These are phyloP conservation scores for Coleophoma eucalyptorum DNA, from an alignment of 2,329 filamentous ascomycete genomes.

Conservation along the genomic window DNA sequence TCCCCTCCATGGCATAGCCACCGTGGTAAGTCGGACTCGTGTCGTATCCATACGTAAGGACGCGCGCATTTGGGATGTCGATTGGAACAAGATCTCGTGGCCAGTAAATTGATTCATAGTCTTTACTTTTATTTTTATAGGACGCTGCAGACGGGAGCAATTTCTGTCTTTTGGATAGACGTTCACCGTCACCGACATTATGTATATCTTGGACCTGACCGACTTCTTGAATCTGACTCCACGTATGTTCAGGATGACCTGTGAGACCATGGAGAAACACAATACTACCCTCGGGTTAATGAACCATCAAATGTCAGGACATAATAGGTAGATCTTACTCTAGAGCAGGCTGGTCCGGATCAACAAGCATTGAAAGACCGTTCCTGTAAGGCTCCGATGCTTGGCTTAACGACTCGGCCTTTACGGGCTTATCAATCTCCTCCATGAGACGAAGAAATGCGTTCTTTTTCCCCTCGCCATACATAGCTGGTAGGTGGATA, in stretches of 20 bases:
- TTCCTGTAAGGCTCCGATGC: too few relatives aligned
- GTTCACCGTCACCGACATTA: background rate
- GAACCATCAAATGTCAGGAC: too few relatives aligned
- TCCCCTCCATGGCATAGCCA: background rate
- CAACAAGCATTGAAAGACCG: too few relatives aligned
- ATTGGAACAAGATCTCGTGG: background rate
- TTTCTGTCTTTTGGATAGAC: too few relatives aligned
- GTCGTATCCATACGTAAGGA: constrained; percentile 24
- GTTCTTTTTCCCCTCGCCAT: background rate
- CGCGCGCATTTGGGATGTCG: constrained; percentile 7
- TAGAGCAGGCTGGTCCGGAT: too few relatives aligned
- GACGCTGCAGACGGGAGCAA: too few relatives aligned
- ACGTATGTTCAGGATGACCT: background rate
- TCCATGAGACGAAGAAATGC: too few relatives aligned
- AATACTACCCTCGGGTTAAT: too few relatives aligned
- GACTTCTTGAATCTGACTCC: background rate
- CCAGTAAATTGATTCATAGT: background rate
- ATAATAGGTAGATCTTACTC: too few relatives aligned
- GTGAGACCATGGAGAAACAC: background rate
- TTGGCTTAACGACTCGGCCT: too few relatives aligned
- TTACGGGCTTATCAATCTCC: too few relatives aligned
- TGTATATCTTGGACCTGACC: background rate
- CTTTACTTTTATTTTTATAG: too few relatives aligned
- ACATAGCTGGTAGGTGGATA: background rate
- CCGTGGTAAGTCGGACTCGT: background rate